Conservation (phyloP, 306 rosid genomes). For the Albizia julibrissin region DNA sequence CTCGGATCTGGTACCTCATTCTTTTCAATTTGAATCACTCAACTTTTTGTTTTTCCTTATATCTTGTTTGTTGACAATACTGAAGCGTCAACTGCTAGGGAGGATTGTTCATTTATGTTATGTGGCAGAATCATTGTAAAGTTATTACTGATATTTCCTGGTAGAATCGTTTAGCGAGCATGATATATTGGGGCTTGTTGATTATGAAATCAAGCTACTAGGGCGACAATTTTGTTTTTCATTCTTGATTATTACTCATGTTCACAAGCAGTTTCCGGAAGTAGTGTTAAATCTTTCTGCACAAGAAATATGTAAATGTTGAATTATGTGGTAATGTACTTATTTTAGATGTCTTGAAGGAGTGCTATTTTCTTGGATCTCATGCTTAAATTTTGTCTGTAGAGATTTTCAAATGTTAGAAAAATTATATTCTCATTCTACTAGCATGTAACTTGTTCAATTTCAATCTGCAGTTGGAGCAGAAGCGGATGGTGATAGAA, state of each 20-base stretch:
- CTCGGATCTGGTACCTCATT: conserved; percentile 37
- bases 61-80: neutral
- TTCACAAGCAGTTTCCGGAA: neutral
- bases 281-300: neutral
- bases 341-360: neutral
- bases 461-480: conserved; percentile 55
- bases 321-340: neutral
- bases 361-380: neutral
- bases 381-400: neutral
- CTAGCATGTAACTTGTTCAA: neutral
- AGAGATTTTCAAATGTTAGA: neutral
- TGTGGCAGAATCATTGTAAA: neutral
- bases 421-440: neutral
- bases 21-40: neutral
- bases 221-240: neutral
- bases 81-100: neutral
- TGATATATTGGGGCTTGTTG: neutral
- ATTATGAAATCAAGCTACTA: neutral
- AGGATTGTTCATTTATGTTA: neutral
- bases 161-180: neutral
- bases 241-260: neutral
- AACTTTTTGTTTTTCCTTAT: neutral
- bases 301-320: neutral
- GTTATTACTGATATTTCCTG: neutral
- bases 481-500: conserved; percentile 53